Evolutionary conservation across 2,329 filamentous ascomycete genomes (phyloP), one percentile per base, ranked within the genome.

Genomic region (Fusarium sp.): DNA sequence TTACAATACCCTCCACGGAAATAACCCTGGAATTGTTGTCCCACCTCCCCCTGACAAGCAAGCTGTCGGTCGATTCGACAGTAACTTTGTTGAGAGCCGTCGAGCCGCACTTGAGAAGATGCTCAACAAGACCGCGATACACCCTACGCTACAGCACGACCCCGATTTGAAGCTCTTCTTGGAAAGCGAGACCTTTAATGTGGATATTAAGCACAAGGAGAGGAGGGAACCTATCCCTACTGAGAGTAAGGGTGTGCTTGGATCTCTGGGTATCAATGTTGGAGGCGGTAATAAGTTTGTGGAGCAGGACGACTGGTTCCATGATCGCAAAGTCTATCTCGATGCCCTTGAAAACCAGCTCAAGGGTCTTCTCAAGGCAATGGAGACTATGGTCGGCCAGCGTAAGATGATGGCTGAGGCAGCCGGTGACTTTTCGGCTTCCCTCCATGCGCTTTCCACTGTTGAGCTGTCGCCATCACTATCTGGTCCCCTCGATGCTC

Each of bases 241-340:
- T 41, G 96, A 98, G 81, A 97, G 90, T 82, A 98, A 98, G 81
- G 94, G 96, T 55, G 91, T 98, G 83, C 88, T 98, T 73, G 93
- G 94, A 74, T 92, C 91, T 16, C 86, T 97, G 55, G 93, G 93
- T 23, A 86, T 96, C 66, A 92, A 86, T 67, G 89, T 95, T 28
- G 92, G 94, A 31, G 87, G 89, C 61, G 86, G 89, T 55, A 90
- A 86, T 74, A 99, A 99, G 80, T 99, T 99, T 81, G 89, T 99
- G 38, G 96, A 99, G 80, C 96, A 98, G 77, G 96, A 99, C 78
- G 96, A 99, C 81, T 99, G 95, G 96, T 99, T 99, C 82, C 95
- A 99, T 74, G 96, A 99, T 72, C 93, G 96, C 65, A 93, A 91
- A 75, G 88, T 98, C 57, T 99, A 99, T 76, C 87, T 99, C 12